Evolutionary conservation across 2,329 filamentous ascomycete species (phyloP).

Genomic region (Emergomyces africanus): DNA sequence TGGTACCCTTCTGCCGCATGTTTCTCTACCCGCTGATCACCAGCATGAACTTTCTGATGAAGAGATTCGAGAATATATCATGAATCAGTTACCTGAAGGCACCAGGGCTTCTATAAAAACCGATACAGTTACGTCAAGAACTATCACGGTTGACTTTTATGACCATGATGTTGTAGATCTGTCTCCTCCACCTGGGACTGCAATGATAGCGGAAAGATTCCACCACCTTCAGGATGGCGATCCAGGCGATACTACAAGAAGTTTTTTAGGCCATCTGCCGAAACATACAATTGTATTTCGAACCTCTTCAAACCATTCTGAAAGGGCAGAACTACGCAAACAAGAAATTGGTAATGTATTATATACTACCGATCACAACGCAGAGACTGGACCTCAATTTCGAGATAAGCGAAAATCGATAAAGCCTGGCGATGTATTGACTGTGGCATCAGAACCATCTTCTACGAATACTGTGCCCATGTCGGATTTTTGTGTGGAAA

Average conservation of each 20-base stretch:
- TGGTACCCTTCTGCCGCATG: conserved; percentile 13
- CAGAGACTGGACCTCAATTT: background rate
- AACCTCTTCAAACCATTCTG: conserved; percentile 30
- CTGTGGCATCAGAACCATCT: background rate
- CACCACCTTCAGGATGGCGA: conserved; percentile 39
- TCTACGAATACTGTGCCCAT: background rate
- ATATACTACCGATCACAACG: background rate
- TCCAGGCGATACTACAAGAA: conserved; percentile 22
- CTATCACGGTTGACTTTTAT: conserved; percentile 35
- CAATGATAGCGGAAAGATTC: conserved; percentile 33
- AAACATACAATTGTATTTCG: conserved; percentile 35
- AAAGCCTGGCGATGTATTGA: background rate
- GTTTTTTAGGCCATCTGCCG: conserved; percentile 15
- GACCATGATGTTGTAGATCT: conserved; percentile 31
- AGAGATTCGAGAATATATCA: conserved; percentile 36
- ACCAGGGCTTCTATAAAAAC: conserved; percentile 32
- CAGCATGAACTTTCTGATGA: conserved; percentile 31
- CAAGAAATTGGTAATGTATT: conserved; percentile 4
- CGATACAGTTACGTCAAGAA: conserved; percentile 32
- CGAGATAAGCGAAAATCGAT: background rate
- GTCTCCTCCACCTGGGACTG: conserved; percentile 32
- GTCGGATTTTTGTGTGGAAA: background rate
- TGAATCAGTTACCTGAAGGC: conserved; percentile 30
- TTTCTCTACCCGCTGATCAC: conserved; percentile 23
- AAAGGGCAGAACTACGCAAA: conserved; percentile 24